Percentiles rank a stretch among this genome's conserved stretches.
Evolutionary conservation across 2,329 filamentous ascomycete species (phyloP).

Genomic region (Dactylonectria macrodidyma): DNA sequence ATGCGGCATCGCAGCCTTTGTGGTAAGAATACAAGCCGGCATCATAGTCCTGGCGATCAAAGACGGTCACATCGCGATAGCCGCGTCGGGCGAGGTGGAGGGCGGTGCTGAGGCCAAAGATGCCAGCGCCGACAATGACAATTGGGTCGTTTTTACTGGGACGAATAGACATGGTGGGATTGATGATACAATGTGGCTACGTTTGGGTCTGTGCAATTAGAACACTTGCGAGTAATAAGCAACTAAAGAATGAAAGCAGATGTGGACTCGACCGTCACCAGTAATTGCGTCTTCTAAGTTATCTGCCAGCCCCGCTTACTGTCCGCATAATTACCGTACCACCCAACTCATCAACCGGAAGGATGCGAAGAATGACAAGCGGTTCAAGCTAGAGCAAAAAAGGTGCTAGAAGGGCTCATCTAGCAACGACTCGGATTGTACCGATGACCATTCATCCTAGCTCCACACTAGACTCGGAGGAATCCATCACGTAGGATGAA

Average conservation of each 20-base stretch:
- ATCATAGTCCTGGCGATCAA: slow-evolving; percentile 63
- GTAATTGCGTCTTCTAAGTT: neutral
- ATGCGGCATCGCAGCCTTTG: slow-evolving; percentile 57
- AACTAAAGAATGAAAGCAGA: neutral
- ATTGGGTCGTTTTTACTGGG: slow-evolving; percentile 28
- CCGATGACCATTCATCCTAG: slow-evolving; percentile 14
- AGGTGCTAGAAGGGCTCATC: neutral
- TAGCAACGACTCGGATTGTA: slow-evolving; percentile 27
- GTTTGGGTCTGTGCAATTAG: neutral
- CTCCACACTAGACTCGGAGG: slow-evolving; percentile 27
- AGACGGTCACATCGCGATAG: slow-evolving; percentile 62
- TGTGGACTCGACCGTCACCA: neutral
- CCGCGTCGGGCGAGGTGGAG: slow-evolving; percentile 54
- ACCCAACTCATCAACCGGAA: neutral
- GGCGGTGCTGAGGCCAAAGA: slow-evolving; percentile 55
- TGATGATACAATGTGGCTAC: neutral
- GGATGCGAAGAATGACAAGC: neutral
- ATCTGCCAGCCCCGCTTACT: neutral
- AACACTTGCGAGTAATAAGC: neutral
- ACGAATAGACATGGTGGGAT: slow-evolving; percentile 8
- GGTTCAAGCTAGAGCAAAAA: neutral
- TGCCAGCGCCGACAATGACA: slow-evolving; percentile 34
- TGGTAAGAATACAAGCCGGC: slow-evolving; percentile 57
- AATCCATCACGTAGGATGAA: slow-evolving; percentile 24
- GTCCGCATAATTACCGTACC: neutral